phyloP scores from a whole-genome alignment of 2,329 filamentous ascomycete genomes.

The Trichocomaceae sp. region DNA sequence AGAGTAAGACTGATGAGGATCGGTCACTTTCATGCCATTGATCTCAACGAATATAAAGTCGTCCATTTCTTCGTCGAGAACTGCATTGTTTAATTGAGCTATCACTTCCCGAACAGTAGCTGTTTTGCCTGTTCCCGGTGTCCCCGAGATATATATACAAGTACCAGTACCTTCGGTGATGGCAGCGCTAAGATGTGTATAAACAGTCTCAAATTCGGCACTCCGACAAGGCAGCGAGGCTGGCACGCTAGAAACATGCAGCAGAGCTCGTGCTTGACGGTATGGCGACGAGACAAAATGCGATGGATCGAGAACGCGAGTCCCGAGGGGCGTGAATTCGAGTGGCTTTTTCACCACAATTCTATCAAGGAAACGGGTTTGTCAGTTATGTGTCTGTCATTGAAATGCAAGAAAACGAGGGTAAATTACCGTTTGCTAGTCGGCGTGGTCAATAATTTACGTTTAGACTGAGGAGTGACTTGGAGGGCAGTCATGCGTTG shows the following conservation, averaged over 20 bases:
- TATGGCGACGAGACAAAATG: constrained; percentile 78
- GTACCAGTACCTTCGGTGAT: constrained; percentile 90
- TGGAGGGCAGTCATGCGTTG: constrained; percentile 44
- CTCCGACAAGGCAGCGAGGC: constrained; percentile 84
- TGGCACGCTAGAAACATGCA: constrained; percentile 92
- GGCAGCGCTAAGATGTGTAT: constrained; percentile 86
- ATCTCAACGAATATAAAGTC: constrained; percentile 99
- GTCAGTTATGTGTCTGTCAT: constrained; percentile 10
- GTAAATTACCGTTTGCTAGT: constrained; percentile 52
- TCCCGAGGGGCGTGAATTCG: constrained; percentile 93
- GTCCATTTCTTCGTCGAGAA: constrained; percentile 83
- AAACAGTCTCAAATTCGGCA: constrained; percentile 83
- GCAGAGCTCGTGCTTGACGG: constrained; percentile 75
- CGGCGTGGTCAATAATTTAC: constrained; percentile 51
- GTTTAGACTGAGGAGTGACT: constrained; percentile 38
- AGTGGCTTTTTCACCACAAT: constrained; percentile 78
- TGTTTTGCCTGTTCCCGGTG: constrained; percentile 93
- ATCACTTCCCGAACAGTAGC: constrained; percentile 96
- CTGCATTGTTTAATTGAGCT: constrained; percentile 77
- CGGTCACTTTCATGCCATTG: constrained; percentile 99
- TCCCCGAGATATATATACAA: constrained; percentile 99
- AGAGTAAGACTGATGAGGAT: constrained; percentile 93
- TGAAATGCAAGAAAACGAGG: background rate
- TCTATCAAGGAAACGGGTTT: constrained; percentile 23
- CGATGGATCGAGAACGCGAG: constrained; percentile 69